Evolutionary conservation across 177 flowering plant genomes (phyloP), one percentile per base, ranked within the genome.

Genomic region (Vitis hybrid): DNA sequence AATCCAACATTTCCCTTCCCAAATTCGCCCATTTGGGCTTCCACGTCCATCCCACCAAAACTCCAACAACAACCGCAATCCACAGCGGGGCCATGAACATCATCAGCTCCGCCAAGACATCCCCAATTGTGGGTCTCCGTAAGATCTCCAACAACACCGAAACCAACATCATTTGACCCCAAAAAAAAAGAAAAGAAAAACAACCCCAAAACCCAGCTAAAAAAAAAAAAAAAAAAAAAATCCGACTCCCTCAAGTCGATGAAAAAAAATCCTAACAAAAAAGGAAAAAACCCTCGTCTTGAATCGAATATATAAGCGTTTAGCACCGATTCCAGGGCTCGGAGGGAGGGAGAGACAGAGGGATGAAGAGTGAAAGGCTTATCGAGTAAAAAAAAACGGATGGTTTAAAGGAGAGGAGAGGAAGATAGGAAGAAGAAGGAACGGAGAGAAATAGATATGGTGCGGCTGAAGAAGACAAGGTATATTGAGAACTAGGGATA

Each of bases 21-120:
- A 81, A 72, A 75, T 63, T 72, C 21, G 87, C 93, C 94, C 96
- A 92, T 58, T 81, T 85, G 4, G 98, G 97, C 69, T 76, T 92
- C 98, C 98, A 93, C 2, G 83, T 65, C 98, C 98, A 93, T 0
- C 97, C 98, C 56, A 93, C 84, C 71, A 89, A 30, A 52, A 91
- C 83, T 61, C 98, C 95, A 46, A 86, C 77, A 65, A 87, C 35
- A 59, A 87, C 82, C 19, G 89, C 93, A 63, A 83, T 52, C 91
- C 91, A 89, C 11, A 93, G 35, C 65, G 93, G 94, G 6, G 81
- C 83, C 56, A 83, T 57, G 51, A 83, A 78, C 71, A 79, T 50
- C 61, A 81, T 16, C 27, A 91, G 70, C 79, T 85, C 93, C 56
- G 64, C 61, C 16, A 86, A 27, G 12, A 83, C 83, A 68, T 84